Evolutionary conservation across 371 early-diverging fungal species (phyloP).

Genomic region (Globomyces sp.): DNA sequence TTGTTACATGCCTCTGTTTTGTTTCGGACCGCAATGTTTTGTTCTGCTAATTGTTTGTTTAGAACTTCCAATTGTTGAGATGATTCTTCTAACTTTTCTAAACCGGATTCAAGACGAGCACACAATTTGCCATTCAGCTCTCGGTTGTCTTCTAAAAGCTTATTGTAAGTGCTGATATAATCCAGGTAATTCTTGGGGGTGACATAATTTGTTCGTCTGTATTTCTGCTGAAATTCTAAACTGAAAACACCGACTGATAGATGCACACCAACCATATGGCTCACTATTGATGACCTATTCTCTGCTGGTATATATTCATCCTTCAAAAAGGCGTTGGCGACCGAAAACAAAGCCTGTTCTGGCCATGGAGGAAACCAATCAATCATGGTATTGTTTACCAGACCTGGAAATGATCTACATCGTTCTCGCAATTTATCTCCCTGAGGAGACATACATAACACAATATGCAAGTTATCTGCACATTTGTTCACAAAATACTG

Average conservation of each 20-base stretch:
- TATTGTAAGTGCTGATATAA: conserved; percentile 56
- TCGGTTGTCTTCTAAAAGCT: conserved; percentile 51
- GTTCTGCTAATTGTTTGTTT: conserved; percentile 57
- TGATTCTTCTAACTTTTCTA: conserved; percentile 57
- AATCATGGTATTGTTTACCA: conserved; percentile 61
- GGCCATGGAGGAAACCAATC: conserved; percentile 68
- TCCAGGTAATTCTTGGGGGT: conserved; percentile 63
- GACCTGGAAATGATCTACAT: conserved; percentile 59
- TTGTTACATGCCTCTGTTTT: conserved; percentile 60
- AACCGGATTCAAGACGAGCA: conserved; percentile 53
- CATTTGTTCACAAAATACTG: conserved; percentile 59
- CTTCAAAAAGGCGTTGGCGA: conserved; percentile 55
- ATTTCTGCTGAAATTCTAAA: conserved; percentile 49
- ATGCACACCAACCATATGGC: conserved; percentile 61
- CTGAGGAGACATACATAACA: conserved; percentile 61
- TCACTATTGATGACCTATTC: conserved; percentile 42
- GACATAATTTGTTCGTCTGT: conserved; percentile 56
- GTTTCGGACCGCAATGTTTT: conserved; percentile 58
- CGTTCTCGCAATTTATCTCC: conserved; percentile 60
- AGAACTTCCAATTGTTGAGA: conserved; percentile 55
- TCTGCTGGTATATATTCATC: conserved; percentile 45
- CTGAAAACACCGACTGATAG: conserved; percentile 49
- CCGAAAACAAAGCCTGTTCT: conserved; percentile 58
- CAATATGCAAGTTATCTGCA: conserved; percentile 55
- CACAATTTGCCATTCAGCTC: conserved; percentile 52